Evolutionary conservation across 179 eudicot genomes (phyloP), one percentile per base, ranked within the genome.

Genomic region (Silene coronaria): DNA sequence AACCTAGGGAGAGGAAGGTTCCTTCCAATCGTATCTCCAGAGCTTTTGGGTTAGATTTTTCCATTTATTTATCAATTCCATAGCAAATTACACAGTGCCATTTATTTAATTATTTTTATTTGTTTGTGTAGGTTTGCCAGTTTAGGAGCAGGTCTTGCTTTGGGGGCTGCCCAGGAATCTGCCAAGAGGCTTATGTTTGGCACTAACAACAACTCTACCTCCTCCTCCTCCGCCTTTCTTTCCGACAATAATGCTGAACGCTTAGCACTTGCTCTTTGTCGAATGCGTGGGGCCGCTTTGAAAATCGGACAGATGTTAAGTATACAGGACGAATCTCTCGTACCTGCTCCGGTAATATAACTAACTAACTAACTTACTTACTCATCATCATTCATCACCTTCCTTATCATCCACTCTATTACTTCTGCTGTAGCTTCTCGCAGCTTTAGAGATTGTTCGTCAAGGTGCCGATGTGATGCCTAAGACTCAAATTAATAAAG

Each of bases 401-500:
- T n/a, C 59, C 21, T 55, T 55, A 6, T 5, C 21, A 55, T 38
- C 9, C 21, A 48, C 74, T 78, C 26, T 65, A n/a, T n/a, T n/a
- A n/a, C n/a, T n/a, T n/a, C n/a, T 46, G 77, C 82, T 78, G 77
- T 84, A 94, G 98, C 91, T 95, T 77, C 78, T 95, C 81, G 89
- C 92, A 79, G 99, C 99, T 77, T 78, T 95, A 85, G 99, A 95
- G 81, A 89, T 95, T 79, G 99, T 95, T 34, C 97, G 97, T 76
- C 99, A 93, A 86, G 99, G 99, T 78, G 99, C 97, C 79, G 99
- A 95, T 80, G 89, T 90, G 76, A 95, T 95, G 99, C 99, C 99
- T 46, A 86, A 81, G 80, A 87, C 88, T 76, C 99, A 95, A 85
- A 92, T 95, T 63, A 87, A 92, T 85, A 93, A 92, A 85, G 99